Evolutionary conservation across 805 yeast species (phyloP), one percentile per base, ranked within the genome.

Genomic region (Teunomyces tritomae): DNA sequence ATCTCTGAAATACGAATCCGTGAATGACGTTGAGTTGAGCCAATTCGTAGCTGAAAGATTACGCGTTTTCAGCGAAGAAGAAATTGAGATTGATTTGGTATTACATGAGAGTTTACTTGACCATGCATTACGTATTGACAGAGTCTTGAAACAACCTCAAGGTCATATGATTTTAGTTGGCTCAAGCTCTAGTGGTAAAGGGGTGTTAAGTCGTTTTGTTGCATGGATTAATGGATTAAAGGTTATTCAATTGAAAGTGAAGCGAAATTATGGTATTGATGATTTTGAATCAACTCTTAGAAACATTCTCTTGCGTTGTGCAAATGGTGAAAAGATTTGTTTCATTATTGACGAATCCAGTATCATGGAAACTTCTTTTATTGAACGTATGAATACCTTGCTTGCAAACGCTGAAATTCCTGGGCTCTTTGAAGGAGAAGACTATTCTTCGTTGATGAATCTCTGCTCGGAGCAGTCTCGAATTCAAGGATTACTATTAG

Each of bases 321-420:
- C 67, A 2, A 64, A 67, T 29, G 88, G 86, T 5, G 85, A 85
- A 54, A 77, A 73, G 45, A 63, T 83, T 0, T 87, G 96, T 53
- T 80, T 89, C 47, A 70, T 91, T 16, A 75, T 92, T 14, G 96
- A 89, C 55, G 97, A 92, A 56, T 82, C 95, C 0, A 80, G 84
- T 27, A 80, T 90, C 44, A 56, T 83, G 36, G 91, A 88, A 29
- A 74, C 95, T 0, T 73, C 94, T 0, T 92, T 91, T 58, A 65
- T 92, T 28, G 98, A 92, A 63, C 71, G 96, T 51, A 89, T 92
- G 94, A 92, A 92, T 57, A 88, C 96, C 0, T 68, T 92, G n/a
- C 73, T 92, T 33, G 97, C 97, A 0, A 92, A 92, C 64, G 87
- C 96, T 0, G 97, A 92, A 58, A 77, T 90, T 33, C 97, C 97